Evolutionary conservation across 2,329 filamentous ascomycete genomes (phyloP), one percentile per base, ranked within the genome.

Genomic region (Fusarium compactum): DNA sequence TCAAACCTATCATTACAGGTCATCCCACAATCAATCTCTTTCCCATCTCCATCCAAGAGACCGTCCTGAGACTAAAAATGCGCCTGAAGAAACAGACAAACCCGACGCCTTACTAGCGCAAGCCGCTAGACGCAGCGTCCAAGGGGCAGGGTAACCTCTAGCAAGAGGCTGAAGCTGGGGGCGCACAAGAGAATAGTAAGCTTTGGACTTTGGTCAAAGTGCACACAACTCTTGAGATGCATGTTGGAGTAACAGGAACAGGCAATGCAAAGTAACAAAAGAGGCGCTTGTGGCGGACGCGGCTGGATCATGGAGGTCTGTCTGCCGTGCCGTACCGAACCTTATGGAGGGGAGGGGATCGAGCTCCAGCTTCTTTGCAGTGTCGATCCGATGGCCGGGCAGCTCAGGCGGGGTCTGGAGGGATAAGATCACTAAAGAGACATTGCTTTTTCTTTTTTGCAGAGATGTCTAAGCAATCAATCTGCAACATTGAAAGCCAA

Each of bases 221-320:
- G 18, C 34, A 24, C 40, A 48, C 41, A 46, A 38, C 46, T 54
- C 43, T 41, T 20, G 40, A 51, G 41, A 40, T 51, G 25, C 24
- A 57, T 70, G 59, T 47, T 58, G 50, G 56, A 54, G 56, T 55
- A 50, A 51, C 48, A 61, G 45, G 43, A 51, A 53, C 34, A 62
- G 45, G 57, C 27, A 62, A 62, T 45, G 45, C 46, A 67, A 41
- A 24, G 41, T 43, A 65, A 16, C 22, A 57, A 38, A 61, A 69
- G 69, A 59, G 62, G 67, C 69, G 71, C 64, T 70, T 72, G 73
- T 72, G 73, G 71, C 71, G 71, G 73, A 53, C 64, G 56, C 62
- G 62, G 48, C 32, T 65, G 68, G 50, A 44, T 61, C 50, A 44
- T 58, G 57, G 62, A 53, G 48, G 41, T 8, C 6, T 38, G 34